phyloP scores from a whole-genome alignment of 2,329 filamentous ascomycete genomes.

The Fusarium humuli region DNA sequence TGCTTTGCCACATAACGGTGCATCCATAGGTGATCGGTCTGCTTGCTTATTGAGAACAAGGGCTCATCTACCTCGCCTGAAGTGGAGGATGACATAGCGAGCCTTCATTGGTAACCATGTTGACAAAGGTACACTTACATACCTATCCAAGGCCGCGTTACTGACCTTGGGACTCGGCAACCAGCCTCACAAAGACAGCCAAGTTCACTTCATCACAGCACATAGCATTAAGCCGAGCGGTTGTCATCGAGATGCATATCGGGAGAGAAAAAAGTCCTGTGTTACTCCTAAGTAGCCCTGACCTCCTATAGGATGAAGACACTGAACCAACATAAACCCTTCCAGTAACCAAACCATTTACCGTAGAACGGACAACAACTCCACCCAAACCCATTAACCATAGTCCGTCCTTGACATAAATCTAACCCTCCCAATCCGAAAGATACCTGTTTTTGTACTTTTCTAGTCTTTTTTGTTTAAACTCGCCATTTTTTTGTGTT shows the following conservation, averaged over 20 bases:
- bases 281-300: not conserved
- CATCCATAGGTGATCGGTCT: too few species aligned
- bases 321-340: slow-evolving; percentile 2
- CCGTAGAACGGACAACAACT: slow-evolving; percentile 23
- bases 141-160: too few species aligned
- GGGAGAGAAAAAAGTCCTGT: not conserved
- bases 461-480: not conserved
- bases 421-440: not conserved
- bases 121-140: too few species aligned
- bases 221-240: not conserved
- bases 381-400: slow-evolving; percentile 18
- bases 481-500: slow-evolving; percentile 15
- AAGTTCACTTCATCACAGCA: not conserved
- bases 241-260: not conserved
- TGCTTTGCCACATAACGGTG: too few species aligned
- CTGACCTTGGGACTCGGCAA: too few species aligned
- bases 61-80: too few species aligned
- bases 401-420: slow-evolving; percentile 2
- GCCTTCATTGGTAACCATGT: too few species aligned
- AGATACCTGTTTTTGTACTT: slow-evolving; percentile 7
- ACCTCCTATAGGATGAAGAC: not conserved
- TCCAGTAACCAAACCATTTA: slow-evolving; percentile 6
- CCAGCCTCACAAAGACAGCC: too few species aligned
- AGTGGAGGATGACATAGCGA: too few species aligned
- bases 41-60: too few species aligned